Base-by-base conservation (phyloP, 2,329 filamentous ascomycete genomes). In the Pseudogymnoascus verrucosus region DNA sequence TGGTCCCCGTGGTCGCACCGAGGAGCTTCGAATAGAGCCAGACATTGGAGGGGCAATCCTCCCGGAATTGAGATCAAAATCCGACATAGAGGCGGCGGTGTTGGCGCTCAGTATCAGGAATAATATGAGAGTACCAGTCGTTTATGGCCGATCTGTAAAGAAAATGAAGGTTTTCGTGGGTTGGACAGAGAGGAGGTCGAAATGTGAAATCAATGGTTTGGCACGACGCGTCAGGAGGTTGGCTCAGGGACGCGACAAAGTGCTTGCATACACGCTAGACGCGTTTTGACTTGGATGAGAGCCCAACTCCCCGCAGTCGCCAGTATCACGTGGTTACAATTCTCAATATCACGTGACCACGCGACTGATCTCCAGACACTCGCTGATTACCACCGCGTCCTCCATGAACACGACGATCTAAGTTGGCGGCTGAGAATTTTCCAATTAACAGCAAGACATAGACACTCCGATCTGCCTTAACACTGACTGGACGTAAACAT, bases 71-170 rank as follows among this genome's bases (percentile, higher is more conserved):
- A 60, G 77, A 76, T 64, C 76, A 80, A 37, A 37, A 69, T 86
- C 83, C 66, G 84, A 86, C 81, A 85, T 85, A 69, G 79, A 74
- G 69, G 80, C 79, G 68, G 81, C 82, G 72, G 77, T 76, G 67
- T 85, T 83, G 77, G 12, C 28, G 51, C 51, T 57, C 51, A 16
- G 51, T 57, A 57, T 57, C 51, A 57, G 14, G 8, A 57, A 71
- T 63, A 71, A 67, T 71, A 73, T 74, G 62, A 61, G 68, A 47
- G 51, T 39, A 57, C 51, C 63, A 62, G 42, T 36, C 19, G 59
- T 63, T 40, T 47, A 65, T 65, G 64, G 64, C 66, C 60, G 40
- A 65, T 34, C 23, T 57, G 28, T 36, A n/a, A 21, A 5, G 11
- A 39, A 36, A 60, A 19, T 42, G 34, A 64, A 61, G 63, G 21